Base-by-base conservation (phyloP, 768 basidiomycete species). In the Hygrocybe coccinea region DNA sequence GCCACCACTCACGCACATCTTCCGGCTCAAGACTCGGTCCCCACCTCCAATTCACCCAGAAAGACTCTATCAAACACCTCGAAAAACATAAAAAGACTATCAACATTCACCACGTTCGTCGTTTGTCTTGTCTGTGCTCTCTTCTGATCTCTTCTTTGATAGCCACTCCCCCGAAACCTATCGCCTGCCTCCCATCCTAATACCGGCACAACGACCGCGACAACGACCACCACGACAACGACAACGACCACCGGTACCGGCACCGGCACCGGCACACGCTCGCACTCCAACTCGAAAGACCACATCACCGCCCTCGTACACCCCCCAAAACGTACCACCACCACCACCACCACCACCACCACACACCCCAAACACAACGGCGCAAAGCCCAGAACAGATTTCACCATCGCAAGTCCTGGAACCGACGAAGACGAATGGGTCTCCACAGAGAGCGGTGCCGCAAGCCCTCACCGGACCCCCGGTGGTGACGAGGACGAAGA, bases 371-470 rank as follows among this genome's bases (percentile, higher is more conserved):
- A n/a, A n/a, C n/a, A 59, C n/a, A 68, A 67, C 38, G 70, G 66
- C 54, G 72, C 71, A 11, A 72, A 69, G 60, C 65, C 69, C 10
- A 84, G 81, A 64, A 64, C 71, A 21, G 84, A 81, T 4, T 87
- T 89, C 63, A 79, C 80, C 11, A 75, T 87, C 55, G 74, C 84
- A 8, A 79, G 75, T 50, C 71, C 79, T 29, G 72, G 70, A 38
- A 76, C 69, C 22, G 61, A 65, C 35, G 86, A 87, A 10, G 86
- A 87, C 54, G 88, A 82, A 55, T 89, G 87, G 87, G 77, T 86
- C 1, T 89, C 87, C 24, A 87, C 84, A 65, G 86, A 87, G 68
- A 89, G 86, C 62, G 87, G 86, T 6, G 84, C 81, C 0, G 86
- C 73, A 0, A 89, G 87, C 1, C 88, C 87, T 3, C 79, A 77